A percentile compares a stretch with the other conserved stretches of the same genome.
Evolutionary conservation across 164 flowering plant genomes (phyloP).

Genomic region (Dillenia suffruticosa): DNA sequence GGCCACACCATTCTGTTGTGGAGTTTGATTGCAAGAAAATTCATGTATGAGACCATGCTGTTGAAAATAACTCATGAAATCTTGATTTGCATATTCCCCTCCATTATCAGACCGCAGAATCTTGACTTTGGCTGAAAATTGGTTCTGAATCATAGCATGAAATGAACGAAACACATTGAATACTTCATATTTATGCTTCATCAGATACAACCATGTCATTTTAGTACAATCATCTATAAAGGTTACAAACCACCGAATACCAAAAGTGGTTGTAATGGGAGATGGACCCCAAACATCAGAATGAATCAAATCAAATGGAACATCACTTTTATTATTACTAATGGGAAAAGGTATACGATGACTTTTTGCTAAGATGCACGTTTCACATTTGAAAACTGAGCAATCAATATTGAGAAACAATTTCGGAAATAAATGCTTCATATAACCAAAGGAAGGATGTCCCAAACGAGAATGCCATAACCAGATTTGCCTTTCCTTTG

Average conservation of each 20-base stretch:
- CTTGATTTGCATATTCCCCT: neutral
- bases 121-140: neutral
- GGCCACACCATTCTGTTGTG: neutral
- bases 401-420: neutral
- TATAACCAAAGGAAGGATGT: neutral
- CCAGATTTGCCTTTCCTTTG: conserved; percentile 1
- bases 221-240: neutral
- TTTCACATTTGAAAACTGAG: neutral
- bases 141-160: neutral
- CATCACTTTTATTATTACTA: neutral
- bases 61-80: neutral
- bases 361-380: neutral
- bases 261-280: neutral
- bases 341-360: neutral
- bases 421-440: neutral
- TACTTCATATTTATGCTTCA: conserved; percentile 1
- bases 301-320: neutral
- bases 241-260: neutral
- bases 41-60: neutral
- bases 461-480: neutral
- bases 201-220: neutral
- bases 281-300: neutral
- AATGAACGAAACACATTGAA: neutral
- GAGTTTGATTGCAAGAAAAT: neutral
- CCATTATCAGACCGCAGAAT: conserved; percentile 1